Evolutionary conservation across 805 yeast genomes (phyloP).

Genomic region (Kodamaea restingae): DNA sequence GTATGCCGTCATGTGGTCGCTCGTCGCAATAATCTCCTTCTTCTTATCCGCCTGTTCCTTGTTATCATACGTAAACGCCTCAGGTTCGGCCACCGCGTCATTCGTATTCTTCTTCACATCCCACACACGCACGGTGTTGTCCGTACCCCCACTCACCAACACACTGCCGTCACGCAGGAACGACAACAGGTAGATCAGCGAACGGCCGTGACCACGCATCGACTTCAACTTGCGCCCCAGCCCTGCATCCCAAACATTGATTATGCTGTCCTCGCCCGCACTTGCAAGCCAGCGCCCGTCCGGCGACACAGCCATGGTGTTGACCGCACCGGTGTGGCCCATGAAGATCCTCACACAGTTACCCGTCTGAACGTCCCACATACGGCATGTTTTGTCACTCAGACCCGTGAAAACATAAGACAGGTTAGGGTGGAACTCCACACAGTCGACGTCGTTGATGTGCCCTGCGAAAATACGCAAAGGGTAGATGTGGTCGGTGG

Average conservation of each 20-base stretch:
- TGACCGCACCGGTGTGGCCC: conserved; percentile 89
- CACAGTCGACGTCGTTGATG: conserved; percentile 91
- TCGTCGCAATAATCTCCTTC: conserved; percentile 72
- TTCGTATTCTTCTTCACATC: conserved; percentile 82
- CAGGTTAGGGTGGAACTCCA: conserved; percentile 94
- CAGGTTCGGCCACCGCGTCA: conserved; percentile 77
- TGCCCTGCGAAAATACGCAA: conserved; percentile 96
- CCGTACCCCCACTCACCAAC: conserved; percentile 88
- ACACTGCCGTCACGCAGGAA: conserved; percentile 87
- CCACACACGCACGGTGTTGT: conserved; percentile 93
- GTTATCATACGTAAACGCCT: conserved; percentile 44
- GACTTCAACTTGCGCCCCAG: conserved; percentile 82
- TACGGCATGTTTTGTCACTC: conserved; percentile 89
- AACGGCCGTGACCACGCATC: conserved; percentile 92
- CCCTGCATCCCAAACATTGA: conserved; percentile 92
- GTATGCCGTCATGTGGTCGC: conserved; percentile 89
- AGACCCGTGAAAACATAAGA: conserved; percentile 94
- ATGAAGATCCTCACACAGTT: conserved; percentile 85
- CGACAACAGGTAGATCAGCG: conserved; percentile 77
- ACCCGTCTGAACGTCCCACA: conserved; percentile 96
- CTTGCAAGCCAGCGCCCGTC: conserved; percentile 96
- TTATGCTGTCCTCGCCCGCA: conserved; percentile 88
- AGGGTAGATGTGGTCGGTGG: conserved; percentile 96
- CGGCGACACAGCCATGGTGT: conserved; percentile 84
- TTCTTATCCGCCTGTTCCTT: conserved; percentile 42